Percentiles rank a stretch among this genome's conserved stretches.
These are phyloP conservation scores for Zygosaccharomyces sapae DNA, from an alignment of 1,139 yeast genomes.

Conservation along the genomic window DNA sequence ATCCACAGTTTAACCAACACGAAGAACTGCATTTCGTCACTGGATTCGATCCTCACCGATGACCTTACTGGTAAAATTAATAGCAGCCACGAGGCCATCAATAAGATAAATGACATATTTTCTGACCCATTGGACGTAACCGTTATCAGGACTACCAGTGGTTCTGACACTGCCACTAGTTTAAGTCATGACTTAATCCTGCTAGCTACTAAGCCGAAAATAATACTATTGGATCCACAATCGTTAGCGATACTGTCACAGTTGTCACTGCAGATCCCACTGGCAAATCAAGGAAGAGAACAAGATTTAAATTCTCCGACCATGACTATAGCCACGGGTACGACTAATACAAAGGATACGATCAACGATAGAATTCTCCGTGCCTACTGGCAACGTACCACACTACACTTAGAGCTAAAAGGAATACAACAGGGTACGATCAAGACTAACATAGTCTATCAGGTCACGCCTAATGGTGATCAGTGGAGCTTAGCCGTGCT, in stretches of 20 bases:
- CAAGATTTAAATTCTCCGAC: neutral
- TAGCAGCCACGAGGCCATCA: neutral
- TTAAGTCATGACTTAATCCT: neutral
- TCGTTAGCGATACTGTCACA: neutral
- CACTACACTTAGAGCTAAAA: neutral
- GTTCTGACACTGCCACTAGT: neutral
- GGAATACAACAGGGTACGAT: neutral
- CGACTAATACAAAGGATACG: neutral
- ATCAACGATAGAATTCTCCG: too few relatives aligned
- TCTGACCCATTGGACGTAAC: neutral
- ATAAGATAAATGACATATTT: neutral
- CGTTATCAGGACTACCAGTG: neutral
- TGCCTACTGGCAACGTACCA: constrained; percentile 1
- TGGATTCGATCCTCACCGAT: neutral
- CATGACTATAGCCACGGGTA: too few relatives aligned
- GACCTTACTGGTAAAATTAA: neutral
- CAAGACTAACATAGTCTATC: neutral
- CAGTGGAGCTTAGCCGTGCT: neutral
- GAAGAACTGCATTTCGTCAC: neutral
- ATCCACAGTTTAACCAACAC: neutral
- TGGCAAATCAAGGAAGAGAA: neutral
- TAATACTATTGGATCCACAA: neutral
- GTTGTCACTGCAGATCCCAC: neutral
- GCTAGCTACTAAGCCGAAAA: neutral
- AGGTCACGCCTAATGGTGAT: constrained; percentile 6